phyloP scores from a whole-genome alignment of 768 basidiomycete genomes.

The Pleurotus eryngii region DNA sequence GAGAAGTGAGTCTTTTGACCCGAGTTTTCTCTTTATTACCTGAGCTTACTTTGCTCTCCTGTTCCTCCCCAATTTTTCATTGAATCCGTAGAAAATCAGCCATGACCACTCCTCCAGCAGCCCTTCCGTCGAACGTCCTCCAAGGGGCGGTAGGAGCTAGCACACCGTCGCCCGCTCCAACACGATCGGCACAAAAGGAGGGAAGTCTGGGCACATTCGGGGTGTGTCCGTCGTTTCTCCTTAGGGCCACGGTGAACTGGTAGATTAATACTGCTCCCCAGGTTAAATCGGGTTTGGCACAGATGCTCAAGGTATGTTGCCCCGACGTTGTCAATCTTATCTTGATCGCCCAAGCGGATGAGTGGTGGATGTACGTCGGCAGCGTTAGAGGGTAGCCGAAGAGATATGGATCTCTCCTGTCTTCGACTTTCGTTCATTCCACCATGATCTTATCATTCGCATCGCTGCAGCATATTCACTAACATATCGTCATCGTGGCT shows the following conservation, averaged over 20 bases:
- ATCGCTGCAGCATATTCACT: slow-evolving; percentile 4
- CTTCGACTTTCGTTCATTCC: slow-evolving; percentile 6
- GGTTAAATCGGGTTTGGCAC: slow-evolving; percentile 93
- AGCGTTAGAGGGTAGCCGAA: too few species aligned
- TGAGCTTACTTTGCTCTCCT: too few species aligned
- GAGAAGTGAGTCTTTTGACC: too few species aligned
- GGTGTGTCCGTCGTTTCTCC: slow-evolving; percentile 31
- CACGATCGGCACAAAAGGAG: slow-evolving; percentile 49
- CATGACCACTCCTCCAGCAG: too few species aligned
- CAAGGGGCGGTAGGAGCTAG: slow-evolving; percentile 3
- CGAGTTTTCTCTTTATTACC: too few species aligned
- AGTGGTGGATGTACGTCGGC: background rate
- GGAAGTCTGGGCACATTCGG: slow-evolving; percentile 71
- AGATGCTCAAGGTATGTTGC: slow-evolving; percentile 83
- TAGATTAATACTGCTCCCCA: slow-evolving; percentile 19
- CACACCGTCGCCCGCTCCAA: slow-evolving; percentile 45
- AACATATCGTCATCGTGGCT: background rate
- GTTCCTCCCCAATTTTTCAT: too few species aligned
- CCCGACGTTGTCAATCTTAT: background rate
- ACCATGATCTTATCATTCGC: slow-evolving; percentile 6
- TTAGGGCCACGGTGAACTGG: too few species aligned
- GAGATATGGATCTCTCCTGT: background rate
- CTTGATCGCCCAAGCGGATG: background rate
- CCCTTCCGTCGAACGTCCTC: too few species aligned
- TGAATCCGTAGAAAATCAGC: too few species aligned